Evolutionary conservation across 306 rosid species (phyloP).

Genomic region (Boehmeria nivea): DNA sequence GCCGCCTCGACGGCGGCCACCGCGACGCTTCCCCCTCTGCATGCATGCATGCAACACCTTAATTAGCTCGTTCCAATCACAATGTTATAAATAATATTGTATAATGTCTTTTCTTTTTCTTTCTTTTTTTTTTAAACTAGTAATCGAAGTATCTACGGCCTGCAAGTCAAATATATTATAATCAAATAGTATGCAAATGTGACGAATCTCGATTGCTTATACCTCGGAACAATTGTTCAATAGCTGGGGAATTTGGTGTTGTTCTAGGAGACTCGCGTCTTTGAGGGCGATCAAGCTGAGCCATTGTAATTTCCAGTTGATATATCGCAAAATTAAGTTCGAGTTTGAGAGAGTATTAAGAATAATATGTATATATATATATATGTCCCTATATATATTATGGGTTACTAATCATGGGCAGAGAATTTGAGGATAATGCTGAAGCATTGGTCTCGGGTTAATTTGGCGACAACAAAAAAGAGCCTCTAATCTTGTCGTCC

Average conservation of each 20-base stretch:
- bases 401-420: constrained; percentile 11
- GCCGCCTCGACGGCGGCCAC: constrained; percentile 38
- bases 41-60: background rate
- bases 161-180: background rate
- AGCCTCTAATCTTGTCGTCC: too few relatives aligned
- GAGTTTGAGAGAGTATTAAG: constrained; percentile 12
- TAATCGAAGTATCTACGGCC: too few relatives aligned
- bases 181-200: too few relatives aligned
- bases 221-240: constrained; percentile 78
- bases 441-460: too few relatives aligned
- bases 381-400: constrained; percentile 10
- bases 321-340: too few relatives aligned
- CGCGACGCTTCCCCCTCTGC: constrained; percentile 42
- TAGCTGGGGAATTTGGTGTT: too few relatives aligned
- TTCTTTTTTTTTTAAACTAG: background rate
- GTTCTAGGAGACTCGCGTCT: constrained; percentile 27
- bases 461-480: too few relatives aligned
- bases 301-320: too few relatives aligned
- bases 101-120: background rate
- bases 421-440: too few relatives aligned
- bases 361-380: too few relatives aligned
- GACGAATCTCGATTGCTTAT: too few relatives aligned
- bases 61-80: background rate
- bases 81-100: too few relatives aligned
- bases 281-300: constrained; percentile 53